Base-by-base conservation (phyloP, 1,284 basidiomycete species). In the Irpex sp. region DNA sequence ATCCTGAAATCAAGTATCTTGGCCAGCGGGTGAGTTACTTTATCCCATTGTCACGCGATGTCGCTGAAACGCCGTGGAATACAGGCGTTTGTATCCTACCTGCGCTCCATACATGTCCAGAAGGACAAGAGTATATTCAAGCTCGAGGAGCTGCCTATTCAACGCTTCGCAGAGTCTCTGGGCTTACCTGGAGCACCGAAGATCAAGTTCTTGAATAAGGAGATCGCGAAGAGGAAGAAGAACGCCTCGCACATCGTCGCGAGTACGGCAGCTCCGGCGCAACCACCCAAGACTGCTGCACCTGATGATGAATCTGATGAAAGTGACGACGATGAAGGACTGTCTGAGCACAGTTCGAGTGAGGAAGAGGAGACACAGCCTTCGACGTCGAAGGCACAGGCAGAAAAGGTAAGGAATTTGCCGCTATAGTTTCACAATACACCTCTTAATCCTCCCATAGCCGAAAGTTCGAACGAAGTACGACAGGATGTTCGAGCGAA, bases 401-500 rank as follows among this genome's bases (percentile, higher is more conserved):
- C 60, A 53, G 47, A 62, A 39, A 64, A 68, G 62, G 68, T 68
- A 19, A 49, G 63, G 5, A 33, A 4, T 31, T 31, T 31, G 0
- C 31, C 31, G 31, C 31, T 31, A 31, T 31, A 31, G 31, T 31
- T 4, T 31, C 31, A 31, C 31, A 33, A 33, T 7, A 9, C 47
- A 57, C 11, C 39, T 43, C 54, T 35, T 54, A 13, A 37, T n/a
- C 3, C 57, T 15, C 47, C 13, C 17, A 15, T 26, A 71, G 71
- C 21, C 70, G 5, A 64, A 72, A 21, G 90, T 95, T 0, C 85
- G 93, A 61, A 98, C 97, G 4, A 98, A 97, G 78, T 98, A 98
- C 75, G 97, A 99, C 75, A 88, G 95, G 59, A 98, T 99, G 94
- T 99, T 99, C 72, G 92, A 93, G 72, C 88, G 97, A 63, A 96